Evolutionary conservation across 805 yeast species (phyloP).

Genomic region (Wickerhamiella bombiphila): DNA sequence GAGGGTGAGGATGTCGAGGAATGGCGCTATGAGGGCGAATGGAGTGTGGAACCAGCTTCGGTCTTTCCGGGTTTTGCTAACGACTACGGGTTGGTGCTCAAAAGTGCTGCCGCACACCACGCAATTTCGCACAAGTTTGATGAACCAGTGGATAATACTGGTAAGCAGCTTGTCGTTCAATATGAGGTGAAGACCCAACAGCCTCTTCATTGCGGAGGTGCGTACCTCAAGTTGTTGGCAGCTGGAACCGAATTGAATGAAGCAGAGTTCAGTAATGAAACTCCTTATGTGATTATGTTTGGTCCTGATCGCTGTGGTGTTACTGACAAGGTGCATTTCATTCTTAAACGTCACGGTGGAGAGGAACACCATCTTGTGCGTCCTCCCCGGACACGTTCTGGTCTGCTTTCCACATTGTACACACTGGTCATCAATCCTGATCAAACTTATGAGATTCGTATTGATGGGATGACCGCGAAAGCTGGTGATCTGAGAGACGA

Average conservation of each 20-base stretch:
- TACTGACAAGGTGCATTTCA: conserved; percentile 66
- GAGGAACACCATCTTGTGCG: conserved; percentile 54
- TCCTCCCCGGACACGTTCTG: conserved; percentile 54
- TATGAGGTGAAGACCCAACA: conserved; percentile 79
- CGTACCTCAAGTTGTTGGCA: conserved; percentile 63
- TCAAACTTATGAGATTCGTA: conserved; percentile 63
- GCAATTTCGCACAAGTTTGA: conserved; percentile 59
- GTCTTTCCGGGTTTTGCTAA: conserved; percentile 43
- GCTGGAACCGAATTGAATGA: conserved; percentile 26
- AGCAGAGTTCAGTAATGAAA: conserved; percentile 41
- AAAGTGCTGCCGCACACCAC: conserved; percentile 63
- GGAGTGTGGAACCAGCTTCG: conserved; percentile 55
- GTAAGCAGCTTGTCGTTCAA: conserved; percentile 63
- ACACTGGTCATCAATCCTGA: conserved; percentile 56
- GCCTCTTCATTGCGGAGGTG: conserved; percentile 76
- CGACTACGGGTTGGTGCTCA: conserved; percentile 67
- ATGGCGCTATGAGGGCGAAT: conserved; percentile 52
- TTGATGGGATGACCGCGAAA: conserved; percentile 59
- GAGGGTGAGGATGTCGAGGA: conserved; percentile 29
- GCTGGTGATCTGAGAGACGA: conserved; percentile 54
- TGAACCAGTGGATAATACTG: conserved; percentile 41
- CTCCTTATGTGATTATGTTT: conserved; percentile 79
- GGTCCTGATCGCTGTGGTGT: conserved; percentile 89
- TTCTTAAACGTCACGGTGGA: conserved; percentile 43
- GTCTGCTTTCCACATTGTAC: conserved; percentile 46